Evolutionary conservation across 2,329 filamentous ascomycete species (phyloP), one percentile per base, ranked within the genome.

Genomic region (Xylaria sp.): DNA sequence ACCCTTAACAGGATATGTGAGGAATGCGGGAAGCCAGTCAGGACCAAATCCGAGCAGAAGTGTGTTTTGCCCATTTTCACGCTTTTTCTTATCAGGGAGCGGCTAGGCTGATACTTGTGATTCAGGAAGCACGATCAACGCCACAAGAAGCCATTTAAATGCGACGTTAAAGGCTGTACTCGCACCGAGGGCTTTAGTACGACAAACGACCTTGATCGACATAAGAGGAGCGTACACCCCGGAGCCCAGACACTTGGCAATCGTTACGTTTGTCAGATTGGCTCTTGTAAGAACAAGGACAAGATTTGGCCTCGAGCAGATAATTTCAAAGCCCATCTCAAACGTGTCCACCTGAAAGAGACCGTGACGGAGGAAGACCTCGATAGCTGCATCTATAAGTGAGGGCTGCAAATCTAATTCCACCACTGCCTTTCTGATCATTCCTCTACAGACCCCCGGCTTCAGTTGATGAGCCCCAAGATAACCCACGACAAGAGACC

Each of bases 321-420:
- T 79, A 98, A 98, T 76, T 97, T 97, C 79, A 90, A 90, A 69
- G 89, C 91, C 44, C 94, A 98, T 77, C 85, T 97, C 55, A 84
- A 82, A 59, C 87, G 91, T 12, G 89, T 93, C 75, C 94, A 97
- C 78, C 70, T 72, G 0, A 78, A 79, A 2, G 34, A 76, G 0
- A 77, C 84, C 10, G 66, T 69, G 3, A 69, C 77, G 2, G 83
- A 84, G 2, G 79, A 81, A 20, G 80, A 84, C 39, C 70, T 87
- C 4, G 76, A 78, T 23, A 50, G 73, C 13, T 87, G 73, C 59
- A 59, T 75, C 18, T 70, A 75, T 62, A 74, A 71, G 80, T 82
- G 70, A 65, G 69, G 9, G 39, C 39, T 67, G 9, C 18, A 50
- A 25, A 12, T 20, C 20, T 34, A 23, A 41, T 54, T 58, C 8